Conservation (phyloP, 352 stramenopile species). For the Phytophthora chlamydospora region DNA sequence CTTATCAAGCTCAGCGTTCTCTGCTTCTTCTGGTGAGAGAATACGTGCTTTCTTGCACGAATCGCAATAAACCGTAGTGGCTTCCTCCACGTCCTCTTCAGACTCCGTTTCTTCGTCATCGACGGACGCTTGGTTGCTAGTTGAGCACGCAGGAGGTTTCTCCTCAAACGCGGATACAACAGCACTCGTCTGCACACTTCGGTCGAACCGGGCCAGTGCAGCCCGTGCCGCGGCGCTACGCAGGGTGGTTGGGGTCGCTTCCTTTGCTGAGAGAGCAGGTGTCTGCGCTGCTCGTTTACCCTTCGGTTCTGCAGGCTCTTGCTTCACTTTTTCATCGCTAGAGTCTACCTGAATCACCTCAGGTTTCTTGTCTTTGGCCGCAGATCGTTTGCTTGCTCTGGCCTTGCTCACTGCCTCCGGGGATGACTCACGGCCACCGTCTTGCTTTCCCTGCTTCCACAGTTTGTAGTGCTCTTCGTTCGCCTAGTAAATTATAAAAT, state of each 20-base stretch:
- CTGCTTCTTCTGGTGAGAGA: slow-evolving; percentile 54
- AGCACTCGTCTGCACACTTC: slow-evolving; percentile 42
- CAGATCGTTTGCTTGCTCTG: slow-evolving; percentile 5
- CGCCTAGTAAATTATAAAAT: slow-evolving; percentile 32
- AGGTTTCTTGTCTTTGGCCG: slow-evolving; percentile 22
- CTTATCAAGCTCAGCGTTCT: slow-evolving; percentile 30
- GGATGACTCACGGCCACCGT: slow-evolving; percentile 1
- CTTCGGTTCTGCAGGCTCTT: slow-evolving; percentile 20
- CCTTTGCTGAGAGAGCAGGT: slow-evolving; percentile 36
- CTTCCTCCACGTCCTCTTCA: slow-evolving; percentile 63
- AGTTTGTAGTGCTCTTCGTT: slow-evolving; percentile 76
- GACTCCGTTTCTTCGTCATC: slow-evolving; percentile 40
- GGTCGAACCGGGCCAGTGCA: slow-evolving; percentile 61
- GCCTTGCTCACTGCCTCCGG: slow-evolving; percentile 8
- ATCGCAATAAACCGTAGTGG: slow-evolving; percentile 83
- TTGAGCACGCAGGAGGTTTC: background rate
- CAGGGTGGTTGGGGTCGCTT: slow-evolving; percentile 39
- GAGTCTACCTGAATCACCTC: slow-evolving; percentile 25
- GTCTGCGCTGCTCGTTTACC: slow-evolving; percentile 22
- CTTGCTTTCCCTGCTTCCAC: slow-evolving; percentile 53
- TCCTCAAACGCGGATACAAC: slow-evolving; percentile 49
- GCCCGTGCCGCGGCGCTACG: slow-evolving; percentile 59
- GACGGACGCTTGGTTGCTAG: slow-evolving; percentile 2
- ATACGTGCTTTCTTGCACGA: slow-evolving; percentile 83
- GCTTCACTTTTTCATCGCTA: slow-evolving; percentile 22